A percentile compares a stretch with the other conserved stretches of the same genome.
phyloP scores from a whole-genome alignment of 805 yeast genomes.

The Lachancea fermentati region DNA sequence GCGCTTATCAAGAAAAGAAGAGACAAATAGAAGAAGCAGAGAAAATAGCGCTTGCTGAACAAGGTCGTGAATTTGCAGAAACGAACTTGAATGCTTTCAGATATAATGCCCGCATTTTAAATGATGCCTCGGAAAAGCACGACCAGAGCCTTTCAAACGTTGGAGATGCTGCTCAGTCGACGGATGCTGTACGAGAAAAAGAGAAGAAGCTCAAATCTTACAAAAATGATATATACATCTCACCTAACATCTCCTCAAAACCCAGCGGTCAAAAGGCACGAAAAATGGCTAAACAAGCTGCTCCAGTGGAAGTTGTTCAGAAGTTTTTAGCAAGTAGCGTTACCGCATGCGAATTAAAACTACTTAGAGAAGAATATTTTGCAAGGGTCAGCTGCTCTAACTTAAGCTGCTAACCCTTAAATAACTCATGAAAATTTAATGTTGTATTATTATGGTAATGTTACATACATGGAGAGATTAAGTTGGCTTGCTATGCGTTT shows the following conservation, averaged over 20 bases:
- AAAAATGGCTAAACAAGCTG: background rate
- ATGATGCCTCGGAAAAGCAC: too few species aligned
- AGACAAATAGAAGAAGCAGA: constrained; percentile 24
- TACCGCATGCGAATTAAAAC: background rate
- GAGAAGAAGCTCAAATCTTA: constrained; percentile 1
- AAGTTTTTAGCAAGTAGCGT: background rate
- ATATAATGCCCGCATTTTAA: background rate
- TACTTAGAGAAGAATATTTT: background rate
- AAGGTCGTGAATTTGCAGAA: background rate
- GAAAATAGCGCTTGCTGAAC: constrained; percentile 9
- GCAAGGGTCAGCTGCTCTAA: background rate
- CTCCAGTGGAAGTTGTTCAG: background rate
- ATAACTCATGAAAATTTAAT: too few species aligned
- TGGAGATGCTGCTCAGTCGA: constrained; percentile 1
- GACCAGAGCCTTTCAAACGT: too few species aligned
- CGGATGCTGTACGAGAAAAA: background rate
- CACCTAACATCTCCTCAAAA: background rate
- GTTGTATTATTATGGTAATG: background rate
- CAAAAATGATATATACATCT: constrained; percentile 3
- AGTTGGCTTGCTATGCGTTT: background rate
- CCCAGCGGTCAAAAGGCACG: background rate
- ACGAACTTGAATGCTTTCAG: background rate
- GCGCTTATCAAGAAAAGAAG: constrained; percentile 40
- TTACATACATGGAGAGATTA: background rate
- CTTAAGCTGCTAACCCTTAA: too few species aligned